A percentile compares a stretch with the other conserved stretches of the same genome.
These are phyloP conservation scores for Solanum lycopersicoides DNA, from an alignment of 257 asterid species.

Conservation along the genomic window DNA sequence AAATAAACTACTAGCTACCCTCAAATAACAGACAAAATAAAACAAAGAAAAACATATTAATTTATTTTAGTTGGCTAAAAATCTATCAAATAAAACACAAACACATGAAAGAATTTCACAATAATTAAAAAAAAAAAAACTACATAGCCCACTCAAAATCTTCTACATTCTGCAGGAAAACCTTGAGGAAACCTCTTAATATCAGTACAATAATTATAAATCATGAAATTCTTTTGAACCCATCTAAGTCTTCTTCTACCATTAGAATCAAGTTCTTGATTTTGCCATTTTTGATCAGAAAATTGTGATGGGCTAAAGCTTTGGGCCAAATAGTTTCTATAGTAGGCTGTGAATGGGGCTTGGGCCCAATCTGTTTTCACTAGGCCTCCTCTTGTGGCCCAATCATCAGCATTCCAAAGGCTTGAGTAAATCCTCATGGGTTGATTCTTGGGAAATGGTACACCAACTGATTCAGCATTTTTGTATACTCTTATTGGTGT, in stretches of 20 bases:
- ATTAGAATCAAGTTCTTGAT: constrained; percentile 55
- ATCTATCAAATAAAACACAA: background rate
- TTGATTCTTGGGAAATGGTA: constrained; percentile 63
- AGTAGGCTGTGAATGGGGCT: constrained; percentile 82
- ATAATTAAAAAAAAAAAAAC: no score
- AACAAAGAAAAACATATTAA: background rate
- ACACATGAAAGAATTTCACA: background rate
- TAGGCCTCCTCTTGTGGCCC: constrained; percentile 90
- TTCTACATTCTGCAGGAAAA: constrained; percentile 48
- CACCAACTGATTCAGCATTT: constrained; percentile 60
- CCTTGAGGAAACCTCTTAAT: constrained; percentile 56
- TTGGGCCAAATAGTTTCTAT: constrained; percentile 51
- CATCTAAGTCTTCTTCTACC: constrained; percentile 71
- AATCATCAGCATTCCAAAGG: constrained; percentile 82
- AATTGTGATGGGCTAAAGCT: constrained; percentile 20
- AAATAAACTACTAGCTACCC: background rate
- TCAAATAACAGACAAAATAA: background rate
- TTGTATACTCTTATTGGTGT: constrained; percentile 72
- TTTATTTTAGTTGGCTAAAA: background rate
- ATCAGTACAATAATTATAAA: constrained; percentile 66
- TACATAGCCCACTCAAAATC: background rate
- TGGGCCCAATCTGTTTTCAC: constrained; percentile 74
- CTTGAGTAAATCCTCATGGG: constrained; percentile 85
- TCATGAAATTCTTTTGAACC: constrained; percentile 90
- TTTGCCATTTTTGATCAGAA: constrained; percentile 44